Evolutionary conservation across 31 red algal genomes (phyloP).

Genomic region (Bonnemaisonia californica): DNA sequence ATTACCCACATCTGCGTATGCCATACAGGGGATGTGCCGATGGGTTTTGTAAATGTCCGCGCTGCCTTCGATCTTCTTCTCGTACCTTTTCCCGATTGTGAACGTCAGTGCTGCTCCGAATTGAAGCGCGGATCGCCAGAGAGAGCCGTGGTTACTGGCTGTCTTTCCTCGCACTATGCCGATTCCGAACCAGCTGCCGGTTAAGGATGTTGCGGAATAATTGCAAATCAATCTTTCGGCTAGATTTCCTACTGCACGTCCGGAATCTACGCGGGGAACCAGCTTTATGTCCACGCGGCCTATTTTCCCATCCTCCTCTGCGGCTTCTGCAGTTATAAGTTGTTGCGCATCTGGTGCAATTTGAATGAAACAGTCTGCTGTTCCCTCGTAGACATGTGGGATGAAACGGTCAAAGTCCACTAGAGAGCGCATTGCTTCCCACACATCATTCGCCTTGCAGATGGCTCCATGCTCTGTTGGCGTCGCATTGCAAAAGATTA

Average conservation of each 20-base stretch:
- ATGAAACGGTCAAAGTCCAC: not conserved
- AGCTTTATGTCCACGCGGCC: slow-evolving; percentile 5
- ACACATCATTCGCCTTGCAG: not conserved
- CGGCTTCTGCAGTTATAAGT: not conserved
- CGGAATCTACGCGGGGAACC: not conserved
- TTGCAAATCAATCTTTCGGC: slow-evolving; percentile 27
- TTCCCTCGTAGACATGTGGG: slow-evolving; percentile 2
- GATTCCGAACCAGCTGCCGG: slow-evolving; percentile 64
- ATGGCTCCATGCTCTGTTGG: not conserved
- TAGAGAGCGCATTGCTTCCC: not conserved
- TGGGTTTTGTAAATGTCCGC: slow-evolving; percentile 68
- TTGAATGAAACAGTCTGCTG: slow-evolving; percentile 26
- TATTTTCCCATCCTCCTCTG: not conserved
- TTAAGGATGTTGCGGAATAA: slow-evolving; percentile 18
- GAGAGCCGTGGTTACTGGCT: slow-evolving; percentile 67
- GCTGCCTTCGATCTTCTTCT: slow-evolving; percentile 47
- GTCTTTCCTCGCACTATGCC: slow-evolving; percentile 65
- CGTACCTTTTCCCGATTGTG: slow-evolving; percentile 70
- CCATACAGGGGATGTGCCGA: slow-evolving; percentile 58
- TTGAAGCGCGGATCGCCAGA: slow-evolving; percentile 64
- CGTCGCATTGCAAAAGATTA: not conserved
- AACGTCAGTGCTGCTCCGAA: slow-evolving; percentile 70
- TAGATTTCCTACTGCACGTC: slow-evolving; percentile 1
- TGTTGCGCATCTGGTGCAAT: not conserved
- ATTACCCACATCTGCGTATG: slow-evolving; percentile 20